These are phyloP conservation scores for Ophiostoma novo-ulmi DNA, from an alignment of 2,329 filamentous ascomycete genomes.

Conservation along the genomic window DNA sequence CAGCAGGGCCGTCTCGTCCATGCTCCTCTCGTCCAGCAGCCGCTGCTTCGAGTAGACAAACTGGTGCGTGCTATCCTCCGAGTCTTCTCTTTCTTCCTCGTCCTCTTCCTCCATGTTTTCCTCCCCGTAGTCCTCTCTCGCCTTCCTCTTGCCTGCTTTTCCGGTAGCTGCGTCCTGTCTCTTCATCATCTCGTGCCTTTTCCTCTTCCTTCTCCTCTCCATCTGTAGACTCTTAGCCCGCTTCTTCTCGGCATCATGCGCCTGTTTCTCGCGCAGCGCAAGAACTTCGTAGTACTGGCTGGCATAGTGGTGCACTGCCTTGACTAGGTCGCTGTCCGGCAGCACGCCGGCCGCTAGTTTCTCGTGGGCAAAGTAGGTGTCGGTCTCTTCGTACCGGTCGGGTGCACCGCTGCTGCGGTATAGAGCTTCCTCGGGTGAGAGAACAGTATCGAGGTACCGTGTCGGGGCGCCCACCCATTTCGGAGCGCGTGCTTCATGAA, in stretches of 20 bases:
- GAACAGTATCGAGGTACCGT: conserved; percentile 33
- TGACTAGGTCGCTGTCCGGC: conserved; percentile 65
- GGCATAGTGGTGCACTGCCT: conserved; percentile 62
- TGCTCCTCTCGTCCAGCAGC: conserved; percentile 51
- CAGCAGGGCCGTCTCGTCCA: conserved; percentile 74
- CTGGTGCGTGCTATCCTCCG: background rate
- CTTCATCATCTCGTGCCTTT: background rate
- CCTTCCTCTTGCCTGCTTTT: background rate
- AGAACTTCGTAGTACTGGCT: conserved; percentile 59
- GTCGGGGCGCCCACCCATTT: conserved; percentile 14
- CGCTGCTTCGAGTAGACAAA: conserved; percentile 23
- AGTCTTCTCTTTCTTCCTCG: background rate
- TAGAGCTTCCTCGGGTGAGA: conserved; percentile 66
- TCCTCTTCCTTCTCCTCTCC: background rate
- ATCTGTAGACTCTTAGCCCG: conserved; percentile 3
- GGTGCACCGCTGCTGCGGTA: conserved; percentile 63
- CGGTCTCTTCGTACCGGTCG: conserved; percentile 62
- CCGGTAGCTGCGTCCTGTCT: background rate
- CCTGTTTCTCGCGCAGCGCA: background rate
- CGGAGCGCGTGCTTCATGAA: conserved; percentile 13
- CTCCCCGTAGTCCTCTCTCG: background rate
- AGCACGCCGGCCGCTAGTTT: conserved; percentile 46
- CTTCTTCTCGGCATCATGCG: background rate
- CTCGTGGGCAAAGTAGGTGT: conserved; percentile 64
- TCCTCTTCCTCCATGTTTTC: background rate